Base-by-base conservation (phyloP, 768 basidiomycete species). In the Boletus speciosus region DNA sequence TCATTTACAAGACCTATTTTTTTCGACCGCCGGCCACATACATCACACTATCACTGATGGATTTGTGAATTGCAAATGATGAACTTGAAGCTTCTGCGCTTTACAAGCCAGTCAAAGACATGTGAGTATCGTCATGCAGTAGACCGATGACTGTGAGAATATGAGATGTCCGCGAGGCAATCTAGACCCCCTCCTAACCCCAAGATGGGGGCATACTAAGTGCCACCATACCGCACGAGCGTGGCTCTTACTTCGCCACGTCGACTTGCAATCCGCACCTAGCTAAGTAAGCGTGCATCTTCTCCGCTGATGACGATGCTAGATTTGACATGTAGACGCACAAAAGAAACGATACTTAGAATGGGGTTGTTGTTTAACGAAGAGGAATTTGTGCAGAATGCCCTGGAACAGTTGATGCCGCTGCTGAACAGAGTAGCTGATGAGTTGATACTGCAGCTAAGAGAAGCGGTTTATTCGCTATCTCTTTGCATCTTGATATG, bases 341-440 rank as follows among this genome's bases (percentile, higher is more conserved):
- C 16, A 31, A 21, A 23, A 43, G 43, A 6, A 40, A 54, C 35
- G 23, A 6, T 10, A 25, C 40, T 6, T 15, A 48, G 5, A 32
- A 66, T 66, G 65, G 63, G 55, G 4, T 9, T 67, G 6, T 32
- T 66, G 5, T 16, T 68, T 10, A 42, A 66, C 42, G 66, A 67
- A 36, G 45, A 52, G 3, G 45, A 49, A 56, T 27, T 64, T 1
- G 60, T 56, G 35, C 55, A 32, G 10, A 41, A 11, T 4, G 36
- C 35, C 21, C 47, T 65, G 44, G 34, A 29, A n/a, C 43, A 52
- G 5, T 16, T 66, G 52, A 51, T 29, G 37, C 65, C 65, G 14
- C 48, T 61, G 25, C 39, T 66, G 41, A 25, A 32, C 6, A 41
- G 25, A 9, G 16, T 53, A 19, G 44, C 12, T 31, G 12, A 45